These are phyloP conservation scores for Pseudogymnoascus sp. DNA, from an alignment of 2,329 filamentous ascomycete species.

Conservation along the genomic window DNA sequence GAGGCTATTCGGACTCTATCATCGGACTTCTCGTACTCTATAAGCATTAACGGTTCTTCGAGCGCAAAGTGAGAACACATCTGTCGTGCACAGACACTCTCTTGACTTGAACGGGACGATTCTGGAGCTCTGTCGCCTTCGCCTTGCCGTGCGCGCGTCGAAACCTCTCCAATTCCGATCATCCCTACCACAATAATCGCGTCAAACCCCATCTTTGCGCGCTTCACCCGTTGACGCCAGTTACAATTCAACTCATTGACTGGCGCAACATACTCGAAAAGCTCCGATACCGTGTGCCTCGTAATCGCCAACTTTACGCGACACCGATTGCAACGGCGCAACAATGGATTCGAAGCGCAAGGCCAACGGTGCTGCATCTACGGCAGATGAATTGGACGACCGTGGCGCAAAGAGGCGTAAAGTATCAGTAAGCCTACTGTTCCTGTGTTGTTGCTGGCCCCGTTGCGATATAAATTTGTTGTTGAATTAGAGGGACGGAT, in stretches of 20 bases:
- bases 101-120: background rate
- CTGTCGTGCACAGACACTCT: constrained; percentile 3
- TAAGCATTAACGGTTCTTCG: background rate
- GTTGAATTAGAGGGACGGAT: background rate
- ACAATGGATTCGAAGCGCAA: constrained; percentile 44
- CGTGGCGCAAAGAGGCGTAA: constrained; percentile 51
- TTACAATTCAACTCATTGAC: constrained; percentile 5
- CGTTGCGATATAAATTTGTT: background rate
- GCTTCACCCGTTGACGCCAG: constrained; percentile 6
- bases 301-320: constrained; percentile 4
- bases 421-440: constrained; percentile 42
- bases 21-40: background rate
- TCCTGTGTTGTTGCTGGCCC: background rate
- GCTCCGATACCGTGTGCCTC: background rate
- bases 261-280: constrained; percentile 1
- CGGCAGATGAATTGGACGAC: constrained; percentile 38
- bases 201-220: constrained; percentile 8
- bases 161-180: constrained; percentile 6
- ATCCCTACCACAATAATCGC: constrained; percentile 8
- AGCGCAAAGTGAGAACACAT: constrained; percentile 1
- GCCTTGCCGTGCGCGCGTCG: constrained; percentile 5
- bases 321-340: constrained; percentile 3
- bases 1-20: constrained; percentile 7
- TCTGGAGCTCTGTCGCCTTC: constrained; percentile 7
- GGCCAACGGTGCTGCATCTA: constrained; percentile 31